Conservation (phyloP, 805 yeast genomes). For the Saturnispora gosingensis region DNA sequence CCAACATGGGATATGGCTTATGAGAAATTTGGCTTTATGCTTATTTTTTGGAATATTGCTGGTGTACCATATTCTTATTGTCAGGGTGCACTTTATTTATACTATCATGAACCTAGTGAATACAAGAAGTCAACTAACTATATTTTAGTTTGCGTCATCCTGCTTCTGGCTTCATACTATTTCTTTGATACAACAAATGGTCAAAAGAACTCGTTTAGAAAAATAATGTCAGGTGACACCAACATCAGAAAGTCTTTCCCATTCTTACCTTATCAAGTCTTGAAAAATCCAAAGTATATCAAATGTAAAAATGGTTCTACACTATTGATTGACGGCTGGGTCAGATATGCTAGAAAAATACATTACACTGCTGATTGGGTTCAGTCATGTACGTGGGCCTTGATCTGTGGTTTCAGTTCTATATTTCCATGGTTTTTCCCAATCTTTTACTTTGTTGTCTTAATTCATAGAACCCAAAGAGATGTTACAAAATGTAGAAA, state of each 20-base stretch:
- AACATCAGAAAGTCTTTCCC: constrained; percentile 84
- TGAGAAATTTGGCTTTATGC: constrained; percentile 98
- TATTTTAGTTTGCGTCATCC: constrained; percentile 45
- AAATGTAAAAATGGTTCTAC: constrained; percentile 77
- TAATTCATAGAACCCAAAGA: constrained; percentile 81
- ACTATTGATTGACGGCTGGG: constrained; percentile 91
- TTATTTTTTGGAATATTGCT: constrained; percentile 97
- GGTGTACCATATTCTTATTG: constrained; percentile 99
- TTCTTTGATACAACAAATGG: constrained; percentile 93
- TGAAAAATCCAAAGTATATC: constrained; percentile 79
- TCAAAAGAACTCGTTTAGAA: constrained; percentile 90
- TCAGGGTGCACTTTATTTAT: constrained; percentile 79
- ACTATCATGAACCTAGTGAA: constrained; percentile 75
- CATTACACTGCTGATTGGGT: constrained; percentile 93
- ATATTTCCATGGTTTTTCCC: constrained; percentile 98
- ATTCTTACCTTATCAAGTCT: constrained; percentile 73
- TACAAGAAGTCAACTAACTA: constrained; percentile 64
- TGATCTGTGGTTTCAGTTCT: constrained; percentile 78
- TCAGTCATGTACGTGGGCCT: constrained; percentile 86
- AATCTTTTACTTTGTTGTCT: constrained; percentile 74
- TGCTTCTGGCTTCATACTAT: constrained; percentile 67
- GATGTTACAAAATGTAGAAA: constrained; percentile 75
- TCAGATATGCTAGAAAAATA: constrained; percentile 82
- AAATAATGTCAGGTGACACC: constrained; percentile 70
- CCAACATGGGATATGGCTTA: constrained; percentile 99